Percentiles rank a stretch among this genome's conserved stretches.
phyloP scores from a whole-genome alignment of 352 stramenopile species.

The Pythium phragmitis region DNA sequence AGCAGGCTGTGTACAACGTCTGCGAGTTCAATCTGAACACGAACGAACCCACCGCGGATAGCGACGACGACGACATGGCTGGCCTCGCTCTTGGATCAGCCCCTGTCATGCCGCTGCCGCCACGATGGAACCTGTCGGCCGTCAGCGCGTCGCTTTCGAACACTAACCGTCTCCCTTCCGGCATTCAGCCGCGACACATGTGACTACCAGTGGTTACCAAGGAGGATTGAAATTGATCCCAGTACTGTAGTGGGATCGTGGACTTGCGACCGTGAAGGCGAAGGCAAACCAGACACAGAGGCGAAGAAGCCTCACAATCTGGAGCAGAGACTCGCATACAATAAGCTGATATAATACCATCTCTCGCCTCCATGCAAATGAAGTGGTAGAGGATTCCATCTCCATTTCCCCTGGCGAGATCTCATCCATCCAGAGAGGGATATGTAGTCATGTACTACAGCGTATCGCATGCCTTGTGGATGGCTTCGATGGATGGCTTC shows the following conservation, averaged over 20 bases:
- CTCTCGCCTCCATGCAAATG: no score
- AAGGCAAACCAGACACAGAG: no score
- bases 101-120: neutral
- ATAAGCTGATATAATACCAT: neutral
- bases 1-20: slow-evolving; percentile 14
- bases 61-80: slow-evolving; percentile 5
- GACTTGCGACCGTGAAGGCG: neutral
- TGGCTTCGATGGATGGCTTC: no score
- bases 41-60: no score
- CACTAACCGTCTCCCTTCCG: neutral
- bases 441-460: no score
- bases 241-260: no score
- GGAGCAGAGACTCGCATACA: neutral
- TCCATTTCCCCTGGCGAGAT: no score
- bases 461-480: no score
- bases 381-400: no score
- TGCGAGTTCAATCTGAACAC: neutral
- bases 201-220: neutral
- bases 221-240: no score
- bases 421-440: no score
- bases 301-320: no score
- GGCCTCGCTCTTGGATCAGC: neutral
- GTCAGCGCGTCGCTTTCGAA: slow-evolving; percentile 11
- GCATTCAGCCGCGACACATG: slow-evolving; percentile 12
- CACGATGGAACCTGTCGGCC: slow-evolving; percentile 15